phyloP scores from a whole-genome alignment of 805 yeast genomes.

The Starmerella stellata region DNA sequence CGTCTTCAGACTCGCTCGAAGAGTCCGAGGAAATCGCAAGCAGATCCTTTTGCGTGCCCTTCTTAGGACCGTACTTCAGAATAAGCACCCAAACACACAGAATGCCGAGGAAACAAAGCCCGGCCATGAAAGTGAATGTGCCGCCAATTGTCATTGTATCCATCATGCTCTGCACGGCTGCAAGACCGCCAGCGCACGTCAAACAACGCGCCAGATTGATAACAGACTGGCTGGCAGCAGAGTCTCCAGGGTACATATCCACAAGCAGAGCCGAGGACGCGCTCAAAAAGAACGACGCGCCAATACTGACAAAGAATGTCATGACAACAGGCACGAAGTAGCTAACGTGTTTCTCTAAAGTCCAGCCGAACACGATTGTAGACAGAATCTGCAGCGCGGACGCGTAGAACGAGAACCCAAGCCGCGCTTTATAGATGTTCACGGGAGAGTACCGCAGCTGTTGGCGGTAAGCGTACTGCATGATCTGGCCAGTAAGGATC shows the following conservation, averaged over 20 bases:
- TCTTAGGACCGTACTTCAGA: slow-evolving; percentile 6
- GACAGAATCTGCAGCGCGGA: slow-evolving; percentile 27
- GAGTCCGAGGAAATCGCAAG: neutral
- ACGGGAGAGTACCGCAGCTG: slow-evolving; percentile 15
- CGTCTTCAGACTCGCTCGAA: neutral
- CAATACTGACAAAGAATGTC: slow-evolving; percentile 38
- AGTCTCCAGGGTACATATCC: slow-evolving; percentile 52
- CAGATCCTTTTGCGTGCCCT: neutral
- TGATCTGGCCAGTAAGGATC: slow-evolving; percentile 35
- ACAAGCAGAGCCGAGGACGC: slow-evolving; percentile 48
- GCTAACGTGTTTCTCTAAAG: slow-evolving; percentile 32
- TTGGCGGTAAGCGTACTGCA: slow-evolving; percentile 35
- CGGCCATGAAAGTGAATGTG: slow-evolving; percentile 54
- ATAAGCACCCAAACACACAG: slow-evolving; percentile 8
- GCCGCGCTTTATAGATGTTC: slow-evolving; percentile 34
- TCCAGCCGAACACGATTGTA: slow-evolving; percentile 54
- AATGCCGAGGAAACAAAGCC: slow-evolving; percentile 17
- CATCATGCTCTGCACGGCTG: slow-evolving; percentile 46
- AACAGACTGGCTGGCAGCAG: slow-evolving; percentile 60
- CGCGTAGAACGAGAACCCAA: slow-evolving; percentile 32
- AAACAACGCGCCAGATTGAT: slow-evolving; percentile 57
- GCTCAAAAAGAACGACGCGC: slow-evolving; percentile 41
- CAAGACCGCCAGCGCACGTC: slow-evolving; percentile 53
- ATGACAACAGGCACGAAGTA: slow-evolving; percentile 41
- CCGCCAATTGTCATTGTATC: slow-evolving; percentile 49